Base-by-base conservation (phyloP, 306 rosid species). In the Dryas drummondii region DNA sequence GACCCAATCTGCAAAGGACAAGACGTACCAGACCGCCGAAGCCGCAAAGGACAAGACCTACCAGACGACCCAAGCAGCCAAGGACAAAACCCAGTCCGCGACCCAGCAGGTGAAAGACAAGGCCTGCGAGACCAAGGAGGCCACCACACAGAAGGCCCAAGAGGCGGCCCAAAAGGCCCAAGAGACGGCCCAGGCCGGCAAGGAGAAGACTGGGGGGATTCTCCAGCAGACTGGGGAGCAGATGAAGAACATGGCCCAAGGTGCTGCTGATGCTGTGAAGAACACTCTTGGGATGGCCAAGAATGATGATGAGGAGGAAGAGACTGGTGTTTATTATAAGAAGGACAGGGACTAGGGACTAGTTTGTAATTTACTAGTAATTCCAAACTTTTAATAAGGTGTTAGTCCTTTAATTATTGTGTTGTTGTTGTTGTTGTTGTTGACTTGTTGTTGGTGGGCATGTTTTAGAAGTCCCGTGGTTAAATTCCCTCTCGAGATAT, bases 151-250 rank as follows among this genome's bases (percentile, higher is more conserved):
- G 49, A 53, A 7, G 7, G n/a, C 51, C 1, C 51, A 70, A 13
- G 59, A 16, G 40, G 37, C 42, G 7, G 10, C 22, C 50, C 4
- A 5, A 7, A 58, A 47, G 45, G 12, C 49, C 12, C 13, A 27
- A 13, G 46, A 54, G 59, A 32, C 67, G 4, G 11, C 46, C 48
- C 4, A 48, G 68, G 44, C 32, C 8, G 58, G 73, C 6, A 46
- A 66, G 1, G 83, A 80, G 67, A 80, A 69, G 62, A 48, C 68
- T 5, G 65, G 78, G 1, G 90, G 91, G 70, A 40, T 84, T 0
- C 10, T 92, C 2, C 84, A 87, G 52, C 84, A 83, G 53, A 86
- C 92, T 0, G 91, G 94, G n/a, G 94, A 87, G 32, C 83, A 81
- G 57, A 76, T 93, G 61, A 90, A 68, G 83, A 66, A 72, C 4